These are phyloP conservation scores for Santalum album DNA, from an alignment of 164 flowering plant genomes.

Conservation along the genomic window DNA sequence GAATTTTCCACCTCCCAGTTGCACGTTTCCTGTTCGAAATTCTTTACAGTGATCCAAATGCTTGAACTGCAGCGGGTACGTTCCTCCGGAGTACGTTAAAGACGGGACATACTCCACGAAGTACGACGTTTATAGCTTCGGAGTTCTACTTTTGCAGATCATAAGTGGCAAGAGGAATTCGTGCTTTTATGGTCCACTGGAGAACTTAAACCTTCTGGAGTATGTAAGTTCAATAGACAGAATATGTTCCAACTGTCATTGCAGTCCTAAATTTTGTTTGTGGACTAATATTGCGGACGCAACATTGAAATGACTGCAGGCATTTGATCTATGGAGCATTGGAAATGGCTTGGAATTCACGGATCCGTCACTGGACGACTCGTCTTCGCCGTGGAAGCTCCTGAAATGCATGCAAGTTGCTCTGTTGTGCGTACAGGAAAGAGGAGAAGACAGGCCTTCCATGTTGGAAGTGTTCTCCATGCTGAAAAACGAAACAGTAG, in stretches of 20 bases:
- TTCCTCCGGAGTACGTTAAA: slow-evolving; percentile 30
- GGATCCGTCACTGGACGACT: slow-evolving; percentile 20
- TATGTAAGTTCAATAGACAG: slow-evolving; percentile 16
- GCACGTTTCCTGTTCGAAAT: too few relatives aligned
- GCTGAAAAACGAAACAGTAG: not conserved
- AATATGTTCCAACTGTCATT: too few relatives aligned
- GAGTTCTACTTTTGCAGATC: slow-evolving; percentile 28
- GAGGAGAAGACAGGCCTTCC: slow-evolving; percentile 21
- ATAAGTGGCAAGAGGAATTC: slow-evolving; percentile 22
- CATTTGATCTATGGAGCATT: slow-evolving; percentile 20
- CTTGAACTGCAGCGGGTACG: slow-evolving; percentile 31
- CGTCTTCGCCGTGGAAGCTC: slow-evolving; percentile 16
- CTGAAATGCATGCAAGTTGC: slow-evolving; percentile 27
- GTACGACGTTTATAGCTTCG: slow-evolving; percentile 29
- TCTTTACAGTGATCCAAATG: too few relatives aligned
- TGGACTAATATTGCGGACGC: too few relatives aligned
- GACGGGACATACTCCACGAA: slow-evolving; percentile 26
- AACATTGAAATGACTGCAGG: slow-evolving; percentile 20
- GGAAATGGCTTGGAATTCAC: slow-evolving; percentile 17
- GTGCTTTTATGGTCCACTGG: slow-evolving; percentile 6
- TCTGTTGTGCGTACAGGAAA: slow-evolving; percentile 25
- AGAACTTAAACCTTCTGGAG: slow-evolving; percentile 15
- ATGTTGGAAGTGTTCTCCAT: not conserved
- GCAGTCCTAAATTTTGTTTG: too few relatives aligned
- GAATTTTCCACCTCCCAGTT: too few relatives aligned